Conservation (phyloP, 2,329 filamentous ascomycete species). For the Aspergillus glaucus region DNA sequence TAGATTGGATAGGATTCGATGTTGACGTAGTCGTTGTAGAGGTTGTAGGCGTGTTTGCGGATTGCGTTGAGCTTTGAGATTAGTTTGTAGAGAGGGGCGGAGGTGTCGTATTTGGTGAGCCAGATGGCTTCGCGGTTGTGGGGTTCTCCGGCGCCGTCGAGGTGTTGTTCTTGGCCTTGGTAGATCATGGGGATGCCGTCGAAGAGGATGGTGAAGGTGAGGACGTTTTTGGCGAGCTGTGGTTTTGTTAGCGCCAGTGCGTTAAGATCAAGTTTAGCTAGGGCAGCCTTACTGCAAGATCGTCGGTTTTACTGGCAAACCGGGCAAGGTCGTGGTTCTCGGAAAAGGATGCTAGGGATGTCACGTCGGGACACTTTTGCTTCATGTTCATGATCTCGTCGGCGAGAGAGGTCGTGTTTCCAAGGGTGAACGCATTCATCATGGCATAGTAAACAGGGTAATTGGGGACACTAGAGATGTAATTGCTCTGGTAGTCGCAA, state of each 20-base stretch:
- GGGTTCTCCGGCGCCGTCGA: constrained; percentile 43
- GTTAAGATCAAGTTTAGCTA: neutral
- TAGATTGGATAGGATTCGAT: constrained; percentile 36
- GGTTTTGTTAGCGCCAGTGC: neutral
- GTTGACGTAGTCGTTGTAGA: constrained; percentile 32
- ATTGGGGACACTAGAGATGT: constrained; percentile 42
- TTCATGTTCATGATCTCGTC: constrained; percentile 20
- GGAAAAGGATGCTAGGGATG: constrained; percentile 47
- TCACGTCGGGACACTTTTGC: constrained; percentile 33
- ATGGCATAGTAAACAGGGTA: constrained; percentile 39
- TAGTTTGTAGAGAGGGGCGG: constrained; percentile 33
- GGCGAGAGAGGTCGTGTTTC: constrained; percentile 23
- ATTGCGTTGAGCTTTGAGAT: constrained; percentile 36
- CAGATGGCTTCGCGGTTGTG: constrained; percentile 52
- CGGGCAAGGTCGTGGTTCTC: constrained; percentile 57
- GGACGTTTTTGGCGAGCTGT: constrained; percentile 52
- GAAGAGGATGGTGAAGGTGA: constrained; percentile 55
- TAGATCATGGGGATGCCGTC: constrained; percentile 61
- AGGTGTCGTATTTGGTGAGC: constrained; percentile 44
- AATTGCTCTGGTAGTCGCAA: constrained; percentile 36
- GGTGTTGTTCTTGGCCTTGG: constrained; percentile 60
- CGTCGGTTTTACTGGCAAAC: constrained; percentile 47
- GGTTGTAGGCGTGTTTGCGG: constrained; percentile 34
- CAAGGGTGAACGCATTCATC: constrained; percentile 26
- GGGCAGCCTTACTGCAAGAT: constrained; percentile 34